Evolutionary conservation across 768 basidiomycete species (phyloP).

Genomic region (Kwoniella dendrophila): DNA sequence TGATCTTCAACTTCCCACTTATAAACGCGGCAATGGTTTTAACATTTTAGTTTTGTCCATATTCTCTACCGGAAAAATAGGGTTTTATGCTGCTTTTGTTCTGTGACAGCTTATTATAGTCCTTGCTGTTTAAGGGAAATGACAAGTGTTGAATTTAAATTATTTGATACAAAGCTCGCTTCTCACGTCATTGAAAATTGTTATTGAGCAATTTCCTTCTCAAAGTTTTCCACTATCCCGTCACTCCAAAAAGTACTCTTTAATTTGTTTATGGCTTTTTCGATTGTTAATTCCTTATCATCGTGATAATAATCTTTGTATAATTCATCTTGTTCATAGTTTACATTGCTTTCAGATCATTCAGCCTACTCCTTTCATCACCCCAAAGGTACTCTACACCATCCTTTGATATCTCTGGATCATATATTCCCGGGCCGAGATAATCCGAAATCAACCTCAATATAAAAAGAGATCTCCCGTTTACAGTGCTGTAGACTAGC

Average conservation of each 20-base stretch:
- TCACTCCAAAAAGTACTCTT: constrained; percentile 11
- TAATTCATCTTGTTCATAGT: neutral
- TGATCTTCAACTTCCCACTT: no score
- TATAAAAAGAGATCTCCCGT: no score
- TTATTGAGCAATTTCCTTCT: neutral
- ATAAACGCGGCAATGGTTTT: neutral
- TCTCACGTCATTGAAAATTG: constrained; percentile 9
- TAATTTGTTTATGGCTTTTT: constrained; percentile 1
- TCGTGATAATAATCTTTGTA: neutral
- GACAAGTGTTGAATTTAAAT: no score
- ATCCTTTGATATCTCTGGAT: neutral
- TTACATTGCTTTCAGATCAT: no score
- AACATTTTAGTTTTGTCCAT: neutral
- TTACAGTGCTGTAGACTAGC: no score
- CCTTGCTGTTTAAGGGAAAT: constrained; percentile 10
- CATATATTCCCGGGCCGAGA: neutral
- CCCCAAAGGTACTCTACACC: neutral
- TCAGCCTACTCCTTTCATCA: no score
- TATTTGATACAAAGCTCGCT: constrained; percentile 7
- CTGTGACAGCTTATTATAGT: no score
- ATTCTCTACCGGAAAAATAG: constrained; percentile 5
- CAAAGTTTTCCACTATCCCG: neutral
- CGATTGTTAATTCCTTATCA: neutral
- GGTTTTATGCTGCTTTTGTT: no score
- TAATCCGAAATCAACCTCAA: neutral